Evolutionary conservation across 2,329 filamentous ascomycete genomes (phyloP).

Genomic region (Nectriaceae sp.): DNA sequence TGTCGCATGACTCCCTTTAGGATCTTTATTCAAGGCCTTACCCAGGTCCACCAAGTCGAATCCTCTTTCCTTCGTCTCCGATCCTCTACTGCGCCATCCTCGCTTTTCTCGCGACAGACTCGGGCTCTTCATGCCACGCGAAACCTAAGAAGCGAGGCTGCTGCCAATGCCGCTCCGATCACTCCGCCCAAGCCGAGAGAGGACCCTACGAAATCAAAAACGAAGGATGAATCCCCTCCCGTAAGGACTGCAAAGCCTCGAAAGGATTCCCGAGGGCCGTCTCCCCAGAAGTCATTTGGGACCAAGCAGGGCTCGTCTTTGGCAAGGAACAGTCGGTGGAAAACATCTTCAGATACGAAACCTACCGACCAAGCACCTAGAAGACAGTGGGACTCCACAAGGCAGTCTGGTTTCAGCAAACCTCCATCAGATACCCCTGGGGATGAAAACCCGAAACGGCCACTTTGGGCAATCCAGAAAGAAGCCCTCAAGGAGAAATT

Average conservation of each 20-base stretch:
- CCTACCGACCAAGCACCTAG: background rate
- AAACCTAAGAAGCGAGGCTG: conserved; percentile 17
- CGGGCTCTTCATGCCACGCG: conserved; percentile 26
- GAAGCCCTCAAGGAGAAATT: conserved; percentile 76
- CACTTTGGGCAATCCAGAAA: conserved; percentile 77
- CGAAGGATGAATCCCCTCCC: background rate
- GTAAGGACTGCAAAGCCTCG: background rate
- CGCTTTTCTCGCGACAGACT: conserved; percentile 20
- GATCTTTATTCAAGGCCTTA: conserved; percentile 50
- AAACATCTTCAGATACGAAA: background rate
- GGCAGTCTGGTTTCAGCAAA: too few relatives aligned
- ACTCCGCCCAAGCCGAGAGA: background rate
- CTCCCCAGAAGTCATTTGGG: background rate
- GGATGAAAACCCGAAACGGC: background rate
- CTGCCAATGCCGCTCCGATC: background rate
- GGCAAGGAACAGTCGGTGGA: background rate
- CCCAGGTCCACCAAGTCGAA: conserved; percentile 40
- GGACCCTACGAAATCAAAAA: background rate
- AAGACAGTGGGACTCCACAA: background rate
- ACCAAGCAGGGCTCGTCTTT: background rate
- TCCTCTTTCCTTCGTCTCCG: conserved; percentile 18
- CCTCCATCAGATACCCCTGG: background rate
- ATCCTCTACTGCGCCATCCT: conserved; percentile 7
- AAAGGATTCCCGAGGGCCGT: background rate
- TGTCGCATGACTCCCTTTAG: conserved; percentile 48